Evolutionary conservation across 352 stramenopile species (phyloP).

Genomic region (Phytophthora melonis): DNA sequence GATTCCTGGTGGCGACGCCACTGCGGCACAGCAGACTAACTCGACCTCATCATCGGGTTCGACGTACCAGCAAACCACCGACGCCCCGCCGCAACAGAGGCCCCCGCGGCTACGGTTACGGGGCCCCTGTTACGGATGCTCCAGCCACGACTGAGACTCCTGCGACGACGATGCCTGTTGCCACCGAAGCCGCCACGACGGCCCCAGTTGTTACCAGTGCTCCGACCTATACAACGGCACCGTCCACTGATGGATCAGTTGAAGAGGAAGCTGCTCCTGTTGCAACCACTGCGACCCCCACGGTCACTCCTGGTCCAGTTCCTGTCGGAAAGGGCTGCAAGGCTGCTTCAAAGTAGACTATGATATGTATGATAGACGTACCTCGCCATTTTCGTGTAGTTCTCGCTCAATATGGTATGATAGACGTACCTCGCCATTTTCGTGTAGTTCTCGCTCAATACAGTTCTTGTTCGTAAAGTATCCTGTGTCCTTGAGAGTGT

Average conservation of each 20-base stretch:
- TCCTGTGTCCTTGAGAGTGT: too few species aligned
- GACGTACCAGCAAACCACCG: conserved; percentile 16
- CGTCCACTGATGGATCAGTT: conserved; percentile 16
- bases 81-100: background rate
- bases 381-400: background rate
- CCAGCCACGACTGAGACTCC: background rate
- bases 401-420: background rate
- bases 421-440: background rate
- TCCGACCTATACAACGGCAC: background rate
- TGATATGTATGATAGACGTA: background rate
- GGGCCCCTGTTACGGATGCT: background rate
- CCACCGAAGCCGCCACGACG: conserved; percentile 18
- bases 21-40: conserved; percentile 11
- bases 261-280: conserved; percentile 19
- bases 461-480: background rate
- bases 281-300: conserved; percentile 14
- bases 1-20: conserved; percentile 34
- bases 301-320: conserved; percentile 1
- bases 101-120: background rate
- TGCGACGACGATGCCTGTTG: conserved; percentile 10
- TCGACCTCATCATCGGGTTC: conserved; percentile 22
- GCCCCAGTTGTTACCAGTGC: conserved; percentile 4
- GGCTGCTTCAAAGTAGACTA: conserved; percentile 14
- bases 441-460: background rate
- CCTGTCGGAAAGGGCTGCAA: conserved; percentile 21